Conservation (phyloP, 768 basidiomycete species). For the Lentinus tigrinus region DNA sequence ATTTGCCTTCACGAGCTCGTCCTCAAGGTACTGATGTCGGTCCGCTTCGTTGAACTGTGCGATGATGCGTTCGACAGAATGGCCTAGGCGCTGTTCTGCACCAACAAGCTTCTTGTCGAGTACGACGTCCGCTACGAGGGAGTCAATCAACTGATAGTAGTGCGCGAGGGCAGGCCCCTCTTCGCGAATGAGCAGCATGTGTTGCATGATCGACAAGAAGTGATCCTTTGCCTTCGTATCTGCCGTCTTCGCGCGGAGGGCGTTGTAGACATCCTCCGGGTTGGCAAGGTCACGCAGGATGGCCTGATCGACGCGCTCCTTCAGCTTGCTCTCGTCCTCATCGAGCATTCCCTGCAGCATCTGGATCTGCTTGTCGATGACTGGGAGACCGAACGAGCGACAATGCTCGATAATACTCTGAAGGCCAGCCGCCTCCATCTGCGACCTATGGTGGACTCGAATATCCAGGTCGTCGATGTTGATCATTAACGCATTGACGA, state of each 20-base stretch:
- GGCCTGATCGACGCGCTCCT: constrained; percentile 73
- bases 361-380: constrained; percentile 66
- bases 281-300: constrained; percentile 75
- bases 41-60: constrained; percentile 90
- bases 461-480: constrained; percentile 76
- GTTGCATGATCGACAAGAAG: constrained; percentile 92
- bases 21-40: constrained; percentile 71
- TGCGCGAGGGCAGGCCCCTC: constrained; percentile 82
- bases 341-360: constrained; percentile 60
- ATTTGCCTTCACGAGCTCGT: constrained; percentile 72
- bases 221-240: constrained; percentile 79
- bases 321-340: constrained; percentile 71
- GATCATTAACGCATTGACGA: constrained; percentile 68
- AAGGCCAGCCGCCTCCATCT: constrained; percentile 89
- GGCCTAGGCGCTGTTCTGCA: constrained; percentile 81
- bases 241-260: constrained; percentile 72
- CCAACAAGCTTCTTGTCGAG: constrained; percentile 87
- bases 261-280: constrained; percentile 85
- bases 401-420: constrained; percentile 70
- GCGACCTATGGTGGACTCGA: constrained; percentile 80
- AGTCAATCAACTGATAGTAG: constrained; percentile 90
- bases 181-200: constrained; percentile 85
- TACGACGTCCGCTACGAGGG: constrained; percentile 86
- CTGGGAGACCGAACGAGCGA: constrained; percentile 58
- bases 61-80: constrained; percentile 86